phyloP scores from a whole-genome alignment of 148 eudicot genomes.

The Nyssa sinensis region DNA sequence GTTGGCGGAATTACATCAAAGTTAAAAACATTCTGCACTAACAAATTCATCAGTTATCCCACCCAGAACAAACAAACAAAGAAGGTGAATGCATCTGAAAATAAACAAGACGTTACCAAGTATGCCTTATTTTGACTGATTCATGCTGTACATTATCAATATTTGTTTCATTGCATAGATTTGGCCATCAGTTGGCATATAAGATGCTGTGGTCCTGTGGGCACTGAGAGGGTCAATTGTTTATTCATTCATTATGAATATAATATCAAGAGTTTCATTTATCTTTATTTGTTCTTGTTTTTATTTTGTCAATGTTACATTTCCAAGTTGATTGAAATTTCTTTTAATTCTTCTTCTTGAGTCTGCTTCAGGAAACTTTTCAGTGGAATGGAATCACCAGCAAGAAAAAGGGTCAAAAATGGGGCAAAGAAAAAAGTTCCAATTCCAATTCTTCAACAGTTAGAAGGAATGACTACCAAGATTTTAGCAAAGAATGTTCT shows the following conservation, averaged over 20 bases:
- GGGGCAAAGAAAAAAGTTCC: constrained; percentile 17
- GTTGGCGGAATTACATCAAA: too few species aligned
- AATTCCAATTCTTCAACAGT: too few species aligned
- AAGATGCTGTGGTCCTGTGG: neutral
- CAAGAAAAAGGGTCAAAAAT: constrained; percentile 33
- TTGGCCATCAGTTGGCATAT: neutral
- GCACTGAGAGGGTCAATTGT: neutral
- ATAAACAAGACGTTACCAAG: neutral
- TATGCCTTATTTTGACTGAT: neutral
- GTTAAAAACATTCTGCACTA: too few species aligned
- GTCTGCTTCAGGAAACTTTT: constrained; percentile 20
- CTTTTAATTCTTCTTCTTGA: neutral
- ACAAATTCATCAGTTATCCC: too few species aligned
- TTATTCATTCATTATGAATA: neutral
- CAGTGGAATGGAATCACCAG: constrained; percentile 31
- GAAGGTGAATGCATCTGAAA: too few species aligned
- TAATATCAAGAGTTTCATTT: neutral
- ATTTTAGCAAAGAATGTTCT: too few species aligned
- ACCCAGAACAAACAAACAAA: too few species aligned
- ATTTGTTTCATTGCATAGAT: neutral
- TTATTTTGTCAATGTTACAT: neutral
- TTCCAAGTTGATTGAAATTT: constrained; percentile 1
- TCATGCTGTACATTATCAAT: neutral
- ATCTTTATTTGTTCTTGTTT: neutral
- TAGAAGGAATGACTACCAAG: too few species aligned